Conservation (phyloP, 1,139 yeast species). For the Meyerozyma carpophila region DNA sequence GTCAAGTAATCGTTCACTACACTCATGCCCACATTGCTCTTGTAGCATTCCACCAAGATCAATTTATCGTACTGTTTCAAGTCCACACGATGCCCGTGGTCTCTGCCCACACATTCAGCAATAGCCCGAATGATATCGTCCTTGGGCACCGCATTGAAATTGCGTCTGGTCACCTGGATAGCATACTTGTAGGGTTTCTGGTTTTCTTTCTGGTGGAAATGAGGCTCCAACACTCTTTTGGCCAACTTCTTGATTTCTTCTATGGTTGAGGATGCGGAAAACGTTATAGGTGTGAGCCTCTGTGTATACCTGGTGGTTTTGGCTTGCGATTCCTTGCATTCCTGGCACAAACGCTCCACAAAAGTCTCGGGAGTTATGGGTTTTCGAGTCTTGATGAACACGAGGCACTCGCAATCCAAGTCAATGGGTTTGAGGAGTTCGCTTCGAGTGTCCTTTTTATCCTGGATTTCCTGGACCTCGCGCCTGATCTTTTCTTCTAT, state of each 20-base stretch:
- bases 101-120: conserved; percentile 68
- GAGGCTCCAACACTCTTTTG: conserved; percentile 54
- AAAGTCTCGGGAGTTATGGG: conserved; percentile 77
- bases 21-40: conserved; percentile 75
- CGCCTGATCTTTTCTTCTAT: conserved; percentile 72
- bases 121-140: conserved; percentile 64
- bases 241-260: conserved; percentile 62
- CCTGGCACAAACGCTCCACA: conserved; percentile 58
- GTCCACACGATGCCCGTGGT: conserved; percentile 73
- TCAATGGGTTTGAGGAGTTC: conserved; percentile 59
- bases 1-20: conserved; percentile 63
- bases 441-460: conserved; percentile 30
- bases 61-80: conserved; percentile 75
- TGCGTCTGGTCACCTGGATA: conserved; percentile 71
- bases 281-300: conserved; percentile 73
- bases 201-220: conserved; percentile 52
- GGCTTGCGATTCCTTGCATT: conserved; percentile 42
- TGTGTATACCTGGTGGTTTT: conserved; percentile 72
- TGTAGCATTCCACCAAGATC: conserved; percentile 81
- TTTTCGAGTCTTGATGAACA: conserved; percentile 72
- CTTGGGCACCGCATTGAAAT: conserved; percentile 67
- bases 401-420: conserved; percentile 76
- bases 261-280: conserved; percentile 66
- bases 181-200: conserved; percentile 65
- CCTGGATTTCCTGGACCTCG: conserved; percentile 60